Base-by-base conservation (phyloP, 2,329 filamentous ascomycete species). In the Raffaelea ambrosiae region DNA sequence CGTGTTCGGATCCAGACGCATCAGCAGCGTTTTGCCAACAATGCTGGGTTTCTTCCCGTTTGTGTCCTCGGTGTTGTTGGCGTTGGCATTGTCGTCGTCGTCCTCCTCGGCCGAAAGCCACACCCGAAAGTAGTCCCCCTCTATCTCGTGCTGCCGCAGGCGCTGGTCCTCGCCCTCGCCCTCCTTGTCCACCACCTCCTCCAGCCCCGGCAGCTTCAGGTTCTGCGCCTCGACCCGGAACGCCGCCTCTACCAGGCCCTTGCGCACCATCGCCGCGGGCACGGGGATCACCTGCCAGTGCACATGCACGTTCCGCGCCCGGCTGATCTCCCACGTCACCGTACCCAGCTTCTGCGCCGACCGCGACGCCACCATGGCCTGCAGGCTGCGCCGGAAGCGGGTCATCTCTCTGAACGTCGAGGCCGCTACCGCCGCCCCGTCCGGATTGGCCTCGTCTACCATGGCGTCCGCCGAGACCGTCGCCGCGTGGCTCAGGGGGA, bases 281-380 rank as follows among this genome's bases (percentile, higher is more conserved):
- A 94, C 72, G 1, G 93, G 88, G 26, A 97, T 69, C 56, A 94
- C 85, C 65, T 98, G 94, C 93, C 90, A 96, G 60, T 97, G 91
- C 1, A 84, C 76, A 62, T 98, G 93, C 48, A 97, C 82, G 47
- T 93, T 88, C 45, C 78, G 77, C 4, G 73, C 74, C 44, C 89
- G 83, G 61, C 83, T 91, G 58, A 98, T 90, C 66, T 97, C 93
- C 81, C 88, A 98, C 0, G 88, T 93, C 1, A 97, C 85, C 3
- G 83, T 79, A 16, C 91, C 93, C 1, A 96, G 79, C 53, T 76
- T 76, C 53, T 76, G 68, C 59, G 68, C 63, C 49, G 70, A 73
- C 51, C 63, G 64, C 20, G 64, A 67, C n/a, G 71, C 67, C 13
- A 96, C 72, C 86, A 96, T 95, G 41, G 73, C 73, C 60, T 95